Evolutionary conservation across 495 filamentous ascomycete species (phyloP), one percentile per base, ranked within the genome.

Genomic region (Aspergillus ostianus): DNA sequence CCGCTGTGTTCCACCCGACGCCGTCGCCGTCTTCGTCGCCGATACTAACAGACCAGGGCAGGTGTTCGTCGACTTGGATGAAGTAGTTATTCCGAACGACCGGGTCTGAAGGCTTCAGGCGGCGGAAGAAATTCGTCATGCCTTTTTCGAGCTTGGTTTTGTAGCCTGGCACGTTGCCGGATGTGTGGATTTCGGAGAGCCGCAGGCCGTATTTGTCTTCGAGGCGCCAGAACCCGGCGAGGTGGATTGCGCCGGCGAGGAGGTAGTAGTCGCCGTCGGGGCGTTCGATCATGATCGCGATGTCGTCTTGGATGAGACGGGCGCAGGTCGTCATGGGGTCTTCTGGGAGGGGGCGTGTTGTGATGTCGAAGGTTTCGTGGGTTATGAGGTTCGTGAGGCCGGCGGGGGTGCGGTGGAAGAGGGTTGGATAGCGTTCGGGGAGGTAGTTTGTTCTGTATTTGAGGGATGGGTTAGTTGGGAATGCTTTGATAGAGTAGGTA

Each of bases 181-280:
- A 85, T 0, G 88, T 91, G 68, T 97, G 92, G 69, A 97, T 94
- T 63, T 94, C 89, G 2, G 83, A 85, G 4, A 96, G 73, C 21
- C 81, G 78, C 92, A 97, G 94, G 8, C 89, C 88, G 70, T 89
- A 87, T 74, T 97, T 95, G 66, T 96, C 90, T 53, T 82, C 77
- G 6, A 96, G 82, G 8, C 90, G 85, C 92, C 91, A 96, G 77
- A 96, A 97, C 0, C 91, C 92, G 0, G 91, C 84, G 0, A 97
- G 80, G 10, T 96, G 79, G 54, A 94, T 87, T 6, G 87, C 81
- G 13, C 91, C 92, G 3, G 91, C 90, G 1, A 91, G 80, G 2
- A 95, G 84, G 71, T 93, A 90, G 74, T 97, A 96, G 70, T 93
- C 85, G 23, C 90, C 88, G 66, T 96, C 90, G 2, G 77, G 68